Conservation (phyloP, 495 filamentous ascomycete genomes). For the Hypoxylon perforatum region DNA sequence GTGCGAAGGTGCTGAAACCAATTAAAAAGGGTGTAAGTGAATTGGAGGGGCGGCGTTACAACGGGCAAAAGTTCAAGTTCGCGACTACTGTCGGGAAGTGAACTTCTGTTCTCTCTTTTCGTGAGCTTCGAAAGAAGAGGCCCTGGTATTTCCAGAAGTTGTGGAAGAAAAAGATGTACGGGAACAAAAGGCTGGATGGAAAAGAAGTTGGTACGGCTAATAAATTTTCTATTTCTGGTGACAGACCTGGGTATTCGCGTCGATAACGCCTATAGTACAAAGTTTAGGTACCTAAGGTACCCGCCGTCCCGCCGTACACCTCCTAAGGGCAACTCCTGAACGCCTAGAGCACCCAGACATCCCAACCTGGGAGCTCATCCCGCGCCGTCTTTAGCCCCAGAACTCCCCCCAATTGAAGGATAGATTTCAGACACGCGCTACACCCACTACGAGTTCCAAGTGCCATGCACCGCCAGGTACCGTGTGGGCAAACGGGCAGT, state of each 20-base stretch:
- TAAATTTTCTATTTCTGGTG: conserved; percentile 36
- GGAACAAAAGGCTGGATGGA: conserved; percentile 5
- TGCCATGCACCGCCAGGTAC: neutral
- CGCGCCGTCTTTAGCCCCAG: conserved; percentile 42
- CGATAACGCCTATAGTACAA: neutral
- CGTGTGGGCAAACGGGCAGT: conserved; percentile 3
- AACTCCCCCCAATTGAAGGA: conserved; percentile 38
- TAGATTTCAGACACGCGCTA: conserved; percentile 38
- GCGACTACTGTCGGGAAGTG: conserved; percentile 11
- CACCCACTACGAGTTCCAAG: conserved; percentile 28
- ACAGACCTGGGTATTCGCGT: conserved; percentile 26
- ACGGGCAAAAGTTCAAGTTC: conserved; percentile 9
- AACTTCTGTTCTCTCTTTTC: conserved; percentile 35
- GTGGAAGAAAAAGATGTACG: conserved; percentile 16
- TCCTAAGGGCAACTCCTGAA: neutral
- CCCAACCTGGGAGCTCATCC: conserved; percentile 29
- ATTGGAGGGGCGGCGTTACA: conserved; percentile 21
- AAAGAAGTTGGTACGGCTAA: conserved; percentile 40
- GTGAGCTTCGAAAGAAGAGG: conserved; percentile 29
- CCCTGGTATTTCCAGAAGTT: no score
- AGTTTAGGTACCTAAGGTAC: conserved; percentile 1
- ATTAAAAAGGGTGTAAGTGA: conserved; percentile 36
- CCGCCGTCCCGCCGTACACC: neutral
- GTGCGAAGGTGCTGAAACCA: conserved; percentile 31
- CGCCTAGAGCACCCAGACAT: conserved; percentile 17